Conservation (phyloP, 441 rosid species). For the Euphorbia schlechtendalii region DNA sequence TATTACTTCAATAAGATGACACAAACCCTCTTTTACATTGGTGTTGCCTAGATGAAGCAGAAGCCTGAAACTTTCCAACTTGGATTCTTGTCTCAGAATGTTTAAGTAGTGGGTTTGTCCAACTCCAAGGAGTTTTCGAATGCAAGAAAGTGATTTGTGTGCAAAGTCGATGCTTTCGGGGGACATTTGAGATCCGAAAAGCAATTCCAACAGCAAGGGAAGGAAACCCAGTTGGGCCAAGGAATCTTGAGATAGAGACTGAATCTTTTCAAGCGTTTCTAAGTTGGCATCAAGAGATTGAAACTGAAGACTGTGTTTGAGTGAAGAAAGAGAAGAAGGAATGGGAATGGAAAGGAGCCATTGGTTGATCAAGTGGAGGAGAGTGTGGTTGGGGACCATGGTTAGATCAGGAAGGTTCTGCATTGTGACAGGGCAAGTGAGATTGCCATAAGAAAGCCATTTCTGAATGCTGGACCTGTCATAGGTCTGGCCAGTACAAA, state of each 20-base stretch:
- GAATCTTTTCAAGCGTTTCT: constrained; percentile 23
- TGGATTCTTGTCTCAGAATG: constrained; percentile 33
- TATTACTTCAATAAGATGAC: constrained; percentile 33
- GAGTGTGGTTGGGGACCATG: constrained; percentile 52
- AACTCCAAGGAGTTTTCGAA: constrained; percentile 24
- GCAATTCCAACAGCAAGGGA: constrained; percentile 32
- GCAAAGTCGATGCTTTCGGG: constrained; percentile 22
- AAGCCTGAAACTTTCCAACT: constrained; percentile 24
- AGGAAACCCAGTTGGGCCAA: constrained; percentile 40
- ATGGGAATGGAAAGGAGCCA: constrained; percentile 31
- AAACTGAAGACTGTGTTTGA: constrained; percentile 34
- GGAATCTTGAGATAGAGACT: constrained; percentile 23
- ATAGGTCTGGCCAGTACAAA: constrained; percentile 63
- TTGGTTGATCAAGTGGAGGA: constrained; percentile 46
- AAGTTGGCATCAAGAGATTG: constrained; percentile 26
- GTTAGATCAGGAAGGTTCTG: constrained; percentile 50
- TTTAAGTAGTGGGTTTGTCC: constrained; percentile 27
- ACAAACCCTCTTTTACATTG: constrained; percentile 29
- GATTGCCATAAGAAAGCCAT: constrained; percentile 56
- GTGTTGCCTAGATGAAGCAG: constrained; percentile 32
- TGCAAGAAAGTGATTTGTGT: constrained; percentile 33
- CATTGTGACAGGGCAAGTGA: constrained; percentile 64
- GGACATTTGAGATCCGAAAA: constrained; percentile 25
- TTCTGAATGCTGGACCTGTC: constrained; percentile 53
- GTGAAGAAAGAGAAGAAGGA: constrained; percentile 21